Evolutionary conservation across 768 basidiomycete species (phyloP).

Genomic region (Suillus americanus): DNA sequence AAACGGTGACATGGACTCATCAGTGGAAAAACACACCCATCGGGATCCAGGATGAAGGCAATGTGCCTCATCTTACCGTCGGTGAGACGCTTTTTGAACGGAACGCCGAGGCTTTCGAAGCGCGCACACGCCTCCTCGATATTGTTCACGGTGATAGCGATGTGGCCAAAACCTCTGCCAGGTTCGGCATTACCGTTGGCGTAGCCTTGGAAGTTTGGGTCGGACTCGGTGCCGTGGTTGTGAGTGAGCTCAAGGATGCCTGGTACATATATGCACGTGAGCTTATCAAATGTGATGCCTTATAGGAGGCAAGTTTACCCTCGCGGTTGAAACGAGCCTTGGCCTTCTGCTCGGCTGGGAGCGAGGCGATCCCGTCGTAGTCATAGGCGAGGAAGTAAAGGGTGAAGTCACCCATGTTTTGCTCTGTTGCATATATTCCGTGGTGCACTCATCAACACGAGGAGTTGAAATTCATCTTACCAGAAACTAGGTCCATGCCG

Average conservation of each 20-base stretch:
- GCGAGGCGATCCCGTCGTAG: conserved; percentile 45
- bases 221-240: conserved; percentile 88
- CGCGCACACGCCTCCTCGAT: conserved; percentile 81
- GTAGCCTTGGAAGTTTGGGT: conserved; percentile 79
- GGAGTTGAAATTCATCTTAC: conserved; percentile 29
- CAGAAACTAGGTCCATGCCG: conserved; percentile 75
- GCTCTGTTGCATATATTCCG: conserved; percentile 38
- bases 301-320: conserved; percentile 41
- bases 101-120: conserved; percentile 76
- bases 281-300: background rate
- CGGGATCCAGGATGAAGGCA: conserved; percentile 84
- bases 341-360: conserved; percentile 54
- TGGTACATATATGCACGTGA: conserved; percentile 23
- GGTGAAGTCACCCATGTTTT: conserved; percentile 60
- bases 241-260: conserved; percentile 83
- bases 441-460: conserved; percentile 9
- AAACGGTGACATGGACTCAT: background rate
- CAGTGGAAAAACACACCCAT: conserved; percentile 49
- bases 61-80: conserved; percentile 88
- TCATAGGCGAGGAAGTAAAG: conserved; percentile 88
- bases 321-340: conserved; percentile 57
- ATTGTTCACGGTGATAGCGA: conserved; percentile 82
- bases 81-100: conserved; percentile 82
- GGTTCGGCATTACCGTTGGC: conserved; percentile 84
- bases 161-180: conserved; percentile 80